Evolutionary conservation across 176 grass and related monocot genomes (phyloP).

Genomic region (Olyra latifolia): DNA sequence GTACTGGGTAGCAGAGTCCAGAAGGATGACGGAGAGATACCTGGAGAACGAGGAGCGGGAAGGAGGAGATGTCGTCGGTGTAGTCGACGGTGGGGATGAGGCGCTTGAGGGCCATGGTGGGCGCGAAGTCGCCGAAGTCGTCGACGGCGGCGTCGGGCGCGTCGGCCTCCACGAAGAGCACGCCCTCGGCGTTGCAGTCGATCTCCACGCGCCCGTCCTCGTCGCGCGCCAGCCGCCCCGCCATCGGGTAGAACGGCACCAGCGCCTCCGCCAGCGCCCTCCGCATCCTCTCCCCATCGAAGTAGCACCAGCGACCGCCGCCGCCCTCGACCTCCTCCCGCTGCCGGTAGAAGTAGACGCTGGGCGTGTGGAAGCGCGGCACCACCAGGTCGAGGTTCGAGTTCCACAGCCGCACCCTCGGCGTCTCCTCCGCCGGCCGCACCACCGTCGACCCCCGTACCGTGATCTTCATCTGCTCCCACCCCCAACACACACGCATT

Average conservation of each 20-base stretch:
- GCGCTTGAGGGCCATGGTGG: constrained; percentile 84
- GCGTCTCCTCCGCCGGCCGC: constrained; percentile 62
- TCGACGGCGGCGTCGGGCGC: constrained; percentile 58
- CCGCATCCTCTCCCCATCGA: constrained; percentile 61
- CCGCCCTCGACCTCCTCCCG: background rate
- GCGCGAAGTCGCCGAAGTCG: constrained; percentile 87
- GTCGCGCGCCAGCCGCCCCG: constrained; percentile 72
- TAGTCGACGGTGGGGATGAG: constrained; percentile 81
- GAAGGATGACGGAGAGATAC: constrained; percentile 13
- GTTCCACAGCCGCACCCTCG: constrained; percentile 65
- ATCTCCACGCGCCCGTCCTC: constrained; percentile 86
- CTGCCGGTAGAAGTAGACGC: constrained; percentile 83
- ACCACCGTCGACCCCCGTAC: constrained; percentile 67
- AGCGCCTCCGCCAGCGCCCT: constrained; percentile 65
- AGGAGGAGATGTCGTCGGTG: constrained; percentile 77
- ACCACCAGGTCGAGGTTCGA: constrained; percentile 78
- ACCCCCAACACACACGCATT: background rate
- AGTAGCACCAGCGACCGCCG: constrained; percentile 38
- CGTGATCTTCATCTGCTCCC: constrained; percentile 58
- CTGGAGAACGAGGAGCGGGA: constrained; percentile 85
- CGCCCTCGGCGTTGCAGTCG: constrained; percentile 72
- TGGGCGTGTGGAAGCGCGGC: constrained; percentile 82
- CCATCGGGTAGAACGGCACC: constrained; percentile 93
- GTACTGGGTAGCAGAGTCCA: background rate
- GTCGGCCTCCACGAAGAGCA: constrained; percentile 89